A percentile compares a stretch with the other conserved stretches of the same genome.
These are phyloP conservation scores for Lactarius indigo DNA, from an alignment of 768 basidiomycete genomes.

Conservation along the genomic window DNA sequence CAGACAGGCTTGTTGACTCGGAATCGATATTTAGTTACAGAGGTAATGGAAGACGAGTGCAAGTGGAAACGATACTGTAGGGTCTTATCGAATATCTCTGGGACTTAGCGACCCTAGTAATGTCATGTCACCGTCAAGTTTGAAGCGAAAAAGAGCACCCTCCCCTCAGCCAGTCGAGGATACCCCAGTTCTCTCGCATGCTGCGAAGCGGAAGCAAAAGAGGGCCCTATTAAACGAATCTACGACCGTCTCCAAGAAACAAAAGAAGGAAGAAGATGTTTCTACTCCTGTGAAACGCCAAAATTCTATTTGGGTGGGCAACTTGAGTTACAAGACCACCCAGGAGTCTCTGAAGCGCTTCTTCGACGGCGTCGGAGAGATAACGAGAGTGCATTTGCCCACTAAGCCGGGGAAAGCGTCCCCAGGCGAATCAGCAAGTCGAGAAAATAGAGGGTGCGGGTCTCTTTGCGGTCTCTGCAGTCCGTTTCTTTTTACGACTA, in stretches of 20 bases:
- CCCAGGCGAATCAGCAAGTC: slow-evolving; percentile 38
- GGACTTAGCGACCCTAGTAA: neutral
- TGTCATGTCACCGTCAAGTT: neutral
- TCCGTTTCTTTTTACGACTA: neutral
- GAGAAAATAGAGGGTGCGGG: slow-evolving; percentile 71
- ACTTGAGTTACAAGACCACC: slow-evolving; percentile 87
- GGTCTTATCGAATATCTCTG: neutral
- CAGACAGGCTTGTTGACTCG: no score
- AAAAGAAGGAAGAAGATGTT: slow-evolving; percentile 37
- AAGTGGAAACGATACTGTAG: no score
- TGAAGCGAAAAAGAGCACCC: slow-evolving; percentile 4
- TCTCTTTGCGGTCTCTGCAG: slow-evolving; percentile 21
- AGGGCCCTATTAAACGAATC: slow-evolving; percentile 37
- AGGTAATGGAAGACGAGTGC: no score
- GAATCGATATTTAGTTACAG: no score
- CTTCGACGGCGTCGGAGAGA: slow-evolving; percentile 68
- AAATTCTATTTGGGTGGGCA: slow-evolving; percentile 95
- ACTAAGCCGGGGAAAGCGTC: slow-evolving; percentile 52
- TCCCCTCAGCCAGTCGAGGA: slow-evolving; percentile 31
- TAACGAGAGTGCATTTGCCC: slow-evolving; percentile 85
- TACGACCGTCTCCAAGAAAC: slow-evolving; percentile 29
- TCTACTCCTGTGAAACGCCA: slow-evolving; percentile 49
- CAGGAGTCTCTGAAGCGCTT: slow-evolving; percentile 64
- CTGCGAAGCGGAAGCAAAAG: slow-evolving; percentile 64
- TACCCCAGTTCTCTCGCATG: slow-evolving; percentile 65